phyloP scores from a whole-genome alignment of 176 grass and related monocot genomes.

The Rhynchospora breviuscula region DNA sequence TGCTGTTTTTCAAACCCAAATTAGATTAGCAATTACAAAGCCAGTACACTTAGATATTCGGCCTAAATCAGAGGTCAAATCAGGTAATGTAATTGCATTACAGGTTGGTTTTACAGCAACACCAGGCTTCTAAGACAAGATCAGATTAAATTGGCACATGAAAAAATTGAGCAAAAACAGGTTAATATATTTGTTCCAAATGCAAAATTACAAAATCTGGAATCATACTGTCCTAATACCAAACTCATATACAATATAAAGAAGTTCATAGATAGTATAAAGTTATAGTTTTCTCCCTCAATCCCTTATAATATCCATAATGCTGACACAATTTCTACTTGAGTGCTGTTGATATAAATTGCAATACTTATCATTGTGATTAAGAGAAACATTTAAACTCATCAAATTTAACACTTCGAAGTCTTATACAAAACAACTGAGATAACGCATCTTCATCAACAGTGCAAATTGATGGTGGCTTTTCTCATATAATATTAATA shows the following conservation, averaged over 20 bases:
- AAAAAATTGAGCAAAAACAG: background rate
- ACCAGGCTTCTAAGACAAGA: background rate
- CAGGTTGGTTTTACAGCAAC: background rate
- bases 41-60: background rate
- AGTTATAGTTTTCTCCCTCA: background rate
- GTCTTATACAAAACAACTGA: background rate
- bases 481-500: background rate
- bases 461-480: background rate
- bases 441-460: background rate
- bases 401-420: background rate
- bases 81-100: background rate
- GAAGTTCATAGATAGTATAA: background rate
- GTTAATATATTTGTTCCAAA: background rate
- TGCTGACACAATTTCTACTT: background rate
- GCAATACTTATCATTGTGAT: background rate
- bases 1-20: slow-evolving; percentile 37
- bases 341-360: background rate
- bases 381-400: background rate
- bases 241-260: background rate
- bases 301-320: background rate
- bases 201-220: background rate
- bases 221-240: background rate
- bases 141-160: background rate
- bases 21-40: slow-evolving; percentile 7
- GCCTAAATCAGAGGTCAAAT: background rate